phyloP scores from a whole-genome alignment of 2,329 filamentous ascomycete genomes.

The Leptographium radiaticola region DNA sequence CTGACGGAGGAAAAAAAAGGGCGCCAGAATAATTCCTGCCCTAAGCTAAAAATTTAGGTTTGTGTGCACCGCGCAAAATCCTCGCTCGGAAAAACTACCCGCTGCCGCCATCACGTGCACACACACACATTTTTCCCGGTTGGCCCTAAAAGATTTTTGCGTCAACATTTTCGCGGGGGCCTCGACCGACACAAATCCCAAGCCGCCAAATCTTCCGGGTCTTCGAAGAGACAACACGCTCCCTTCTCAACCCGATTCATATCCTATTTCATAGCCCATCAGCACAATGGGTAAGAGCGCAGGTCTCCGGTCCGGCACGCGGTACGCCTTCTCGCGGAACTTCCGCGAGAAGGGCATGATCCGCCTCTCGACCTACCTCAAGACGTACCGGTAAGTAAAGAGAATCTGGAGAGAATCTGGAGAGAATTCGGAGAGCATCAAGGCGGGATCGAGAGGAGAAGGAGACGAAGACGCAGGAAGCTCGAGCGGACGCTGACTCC shows the following conservation, averaged over 20 bases:
- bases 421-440: neutral
- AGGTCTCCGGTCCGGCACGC: constrained; percentile 78
- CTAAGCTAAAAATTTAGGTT: constrained; percentile 7
- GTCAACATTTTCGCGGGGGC: neutral
- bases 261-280: constrained; percentile 16
- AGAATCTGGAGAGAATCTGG: neutral
- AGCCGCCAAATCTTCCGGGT: neutral
- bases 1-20: neutral
- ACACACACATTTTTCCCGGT: constrained; percentile 9
- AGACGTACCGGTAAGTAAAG: constrained; percentile 65
- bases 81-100: neutral
- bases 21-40: constrained; percentile 2
- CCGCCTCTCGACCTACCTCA: constrained; percentile 84
- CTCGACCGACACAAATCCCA: neutral
- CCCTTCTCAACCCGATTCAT: neutral
- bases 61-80: constrained; percentile 5
- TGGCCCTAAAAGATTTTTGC: constrained; percentile 8
- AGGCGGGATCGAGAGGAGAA: neutral
- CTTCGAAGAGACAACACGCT: neutral
- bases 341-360: constrained; percentile 97
- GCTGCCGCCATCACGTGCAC: constrained; percentile 7
- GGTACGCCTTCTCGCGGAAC: constrained; percentile 85
- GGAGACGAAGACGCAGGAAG: neutral
- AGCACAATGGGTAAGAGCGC: constrained; percentile 67
- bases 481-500: neutral